Conservation (phyloP, 2,329 filamentous ascomycete species). For the Talaromyces sp. region DNA sequence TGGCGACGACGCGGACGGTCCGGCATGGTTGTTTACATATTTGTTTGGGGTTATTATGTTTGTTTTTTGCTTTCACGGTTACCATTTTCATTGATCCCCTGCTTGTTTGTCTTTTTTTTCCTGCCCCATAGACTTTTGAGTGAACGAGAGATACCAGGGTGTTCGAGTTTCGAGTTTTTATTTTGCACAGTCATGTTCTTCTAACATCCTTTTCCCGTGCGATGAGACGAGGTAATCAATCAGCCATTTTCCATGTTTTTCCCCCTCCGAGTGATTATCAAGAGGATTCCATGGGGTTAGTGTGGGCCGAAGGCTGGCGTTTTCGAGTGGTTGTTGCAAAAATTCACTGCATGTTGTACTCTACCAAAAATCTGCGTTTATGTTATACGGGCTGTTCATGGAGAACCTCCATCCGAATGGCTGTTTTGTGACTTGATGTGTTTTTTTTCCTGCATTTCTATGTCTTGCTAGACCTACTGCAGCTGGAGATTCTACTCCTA, state of each 20-base stretch:
- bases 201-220: not conserved
- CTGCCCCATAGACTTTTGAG: conserved; percentile 31
- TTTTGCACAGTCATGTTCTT: conserved; percentile 11
- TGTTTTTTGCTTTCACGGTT: conserved; percentile 15
- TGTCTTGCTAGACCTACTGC: not conserved
- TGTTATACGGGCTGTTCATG: conserved; percentile 1
- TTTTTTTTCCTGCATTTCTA: not conserved
- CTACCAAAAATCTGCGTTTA: conserved; percentile 6
- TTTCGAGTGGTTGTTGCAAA: conserved; percentile 4
- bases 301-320: conserved; percentile 5
- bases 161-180: conserved; percentile 25
- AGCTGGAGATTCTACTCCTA: not conserved
- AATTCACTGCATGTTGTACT: conserved; percentile 8
- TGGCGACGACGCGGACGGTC: conserved; percentile 32
- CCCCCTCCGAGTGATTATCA: not conserved
- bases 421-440: not conserved
- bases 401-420: not conserved
- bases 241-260: not conserved
- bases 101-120: conserved; percentile 20
- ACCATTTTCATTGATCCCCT: conserved; percentile 18
- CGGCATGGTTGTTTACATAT: conserved; percentile 22
- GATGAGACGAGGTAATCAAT: conserved; percentile 9
- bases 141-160: conserved; percentile 40
- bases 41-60: conserved; percentile 2
- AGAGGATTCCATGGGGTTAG: not conserved